These are phyloP conservation scores for Earliella scabrosa DNA, from an alignment of 1,284 basidiomycete genomes.

Conservation along the genomic window DNA sequence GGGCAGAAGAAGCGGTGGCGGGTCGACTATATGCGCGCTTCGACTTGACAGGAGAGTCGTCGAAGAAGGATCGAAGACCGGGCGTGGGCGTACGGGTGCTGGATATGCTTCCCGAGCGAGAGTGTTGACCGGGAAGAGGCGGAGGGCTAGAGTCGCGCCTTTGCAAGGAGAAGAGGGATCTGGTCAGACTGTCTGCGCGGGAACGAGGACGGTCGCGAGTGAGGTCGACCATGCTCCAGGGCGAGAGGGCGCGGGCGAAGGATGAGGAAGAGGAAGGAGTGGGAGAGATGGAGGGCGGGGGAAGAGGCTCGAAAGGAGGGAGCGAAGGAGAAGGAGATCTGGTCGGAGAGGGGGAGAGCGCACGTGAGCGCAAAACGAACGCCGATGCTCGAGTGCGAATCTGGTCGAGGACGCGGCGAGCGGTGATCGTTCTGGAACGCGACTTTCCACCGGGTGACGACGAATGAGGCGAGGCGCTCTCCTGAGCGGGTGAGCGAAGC, in stretches of 20 bases:
- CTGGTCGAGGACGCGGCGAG: constrained; percentile 28
- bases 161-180: constrained; percentile 15
- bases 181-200: constrained; percentile 23
- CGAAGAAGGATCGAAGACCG: constrained; percentile 22
- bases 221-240: constrained; percentile 26
- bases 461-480: constrained; percentile 8
- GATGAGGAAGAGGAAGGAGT: constrained; percentile 22
- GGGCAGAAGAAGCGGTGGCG: constrained; percentile 15
- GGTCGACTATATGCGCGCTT: constrained; percentile 23
- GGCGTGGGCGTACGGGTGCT: constrained; percentile 11
- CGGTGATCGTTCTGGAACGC: constrained; percentile 27
- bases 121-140: constrained; percentile 8
- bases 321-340: constrained; percentile 14
- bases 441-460: constrained; percentile 12
- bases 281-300: constrained; percentile 27
- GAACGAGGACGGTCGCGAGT: constrained; percentile 19
- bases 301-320: constrained; percentile 18
- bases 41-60: constrained; percentile 17
- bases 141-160: constrained; percentile 17
- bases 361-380: constrained; percentile 30
- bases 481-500: constrained; percentile 7
- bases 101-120: constrained; percentile 6
- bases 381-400: constrained; percentile 34
- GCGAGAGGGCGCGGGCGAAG: constrained; percentile 18
- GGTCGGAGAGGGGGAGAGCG: constrained; percentile 13